These are phyloP conservation scores for Taiozyma sp. DNA, from an alignment of 1,139 yeast species.

Conservation along the genomic window DNA sequence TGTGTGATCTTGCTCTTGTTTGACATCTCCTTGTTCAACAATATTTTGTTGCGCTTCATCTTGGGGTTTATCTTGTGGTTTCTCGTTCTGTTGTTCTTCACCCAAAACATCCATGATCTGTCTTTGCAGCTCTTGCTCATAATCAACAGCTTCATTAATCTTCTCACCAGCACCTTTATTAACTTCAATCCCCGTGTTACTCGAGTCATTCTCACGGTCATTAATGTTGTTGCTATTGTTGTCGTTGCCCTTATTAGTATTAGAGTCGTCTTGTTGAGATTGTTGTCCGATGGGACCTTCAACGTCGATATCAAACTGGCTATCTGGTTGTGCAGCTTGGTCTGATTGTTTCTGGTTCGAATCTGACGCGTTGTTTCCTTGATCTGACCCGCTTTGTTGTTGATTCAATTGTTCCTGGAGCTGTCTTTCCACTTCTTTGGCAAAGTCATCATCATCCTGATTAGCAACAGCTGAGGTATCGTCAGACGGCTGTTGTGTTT, in stretches of 20 bases:
- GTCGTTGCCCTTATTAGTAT: background rate
- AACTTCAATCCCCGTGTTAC: background rate
- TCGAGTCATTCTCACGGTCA: background rate
- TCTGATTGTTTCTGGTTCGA: background rate
- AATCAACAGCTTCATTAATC: conserved; percentile 5
- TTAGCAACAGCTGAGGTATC: background rate
- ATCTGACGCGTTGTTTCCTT: background rate
- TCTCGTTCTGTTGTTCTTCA: background rate
- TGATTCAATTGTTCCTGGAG: conserved; percentile 10
- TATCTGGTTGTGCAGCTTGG: background rate
- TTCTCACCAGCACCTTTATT: background rate
- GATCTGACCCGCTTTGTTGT: background rate
- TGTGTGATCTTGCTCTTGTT: background rate
- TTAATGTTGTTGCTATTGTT: background rate
- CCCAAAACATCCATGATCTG: conserved; percentile 22
- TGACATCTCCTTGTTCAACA: background rate
- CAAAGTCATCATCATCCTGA: conserved; percentile 19
- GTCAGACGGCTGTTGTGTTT: background rate
- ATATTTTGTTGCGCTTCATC: background rate
- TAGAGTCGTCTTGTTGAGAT: background rate
- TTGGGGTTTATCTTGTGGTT: background rate
- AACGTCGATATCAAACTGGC: conserved; percentile 1
- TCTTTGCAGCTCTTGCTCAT: conserved; percentile 19
- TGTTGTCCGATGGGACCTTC: conserved; percentile 7
- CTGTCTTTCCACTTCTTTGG: conserved; percentile 21